Conservation (phyloP, 2,329 filamentous ascomycete genomes). For the Fusarium foetens region DNA sequence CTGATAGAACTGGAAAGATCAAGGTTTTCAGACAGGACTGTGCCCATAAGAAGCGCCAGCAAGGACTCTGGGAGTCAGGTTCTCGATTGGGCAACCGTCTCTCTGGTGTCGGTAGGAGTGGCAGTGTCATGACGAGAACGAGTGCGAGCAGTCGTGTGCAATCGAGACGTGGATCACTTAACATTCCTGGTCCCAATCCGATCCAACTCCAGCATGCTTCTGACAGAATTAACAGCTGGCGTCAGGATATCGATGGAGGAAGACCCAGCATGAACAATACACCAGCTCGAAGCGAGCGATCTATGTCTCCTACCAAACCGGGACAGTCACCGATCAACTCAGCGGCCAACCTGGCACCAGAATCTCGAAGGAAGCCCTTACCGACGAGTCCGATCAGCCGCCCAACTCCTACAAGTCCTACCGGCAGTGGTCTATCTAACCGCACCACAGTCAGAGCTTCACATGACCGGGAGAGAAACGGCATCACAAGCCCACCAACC, state of each 20-base stretch:
- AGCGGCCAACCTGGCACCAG: slow-evolving; percentile 55
- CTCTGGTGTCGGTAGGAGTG: slow-evolving; percentile 66
- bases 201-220: slow-evolving; percentile 53
- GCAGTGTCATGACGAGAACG: slow-evolving; percentile 65
- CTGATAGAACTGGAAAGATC: slow-evolving; percentile 87
- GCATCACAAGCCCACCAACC: slow-evolving; percentile 57
- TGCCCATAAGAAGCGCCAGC: slow-evolving; percentile 79
- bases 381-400: slow-evolving; percentile 42
- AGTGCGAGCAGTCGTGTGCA: slow-evolving; percentile 60
- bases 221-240: slow-evolving; percentile 90
- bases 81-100: slow-evolving; percentile 80
- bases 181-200: slow-evolving; percentile 45
- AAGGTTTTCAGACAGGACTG: slow-evolving; percentile 97
- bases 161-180: slow-evolving; percentile 66
- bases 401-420: slow-evolving; percentile 52
- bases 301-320: slow-evolving; percentile 63
- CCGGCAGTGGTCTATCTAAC: slow-evolving; percentile 47
- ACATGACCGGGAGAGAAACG: slow-evolving; percentile 42
- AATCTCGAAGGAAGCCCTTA: slow-evolving; percentile 60
- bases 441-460: slow-evolving; percentile 41
- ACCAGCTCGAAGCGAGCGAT: slow-evolving; percentile 62
- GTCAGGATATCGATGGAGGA: slow-evolving; percentile 69
- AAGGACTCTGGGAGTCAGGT: slow-evolving; percentile 80
- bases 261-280: slow-evolving; percentile 53
- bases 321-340: slow-evolving; percentile 51